A percentile compares a stretch with the other conserved stretches of the same genome.
Conservation (phyloP, 1,139 yeast genomes). For the Yamadazyma spencermartinsiae region DNA sequence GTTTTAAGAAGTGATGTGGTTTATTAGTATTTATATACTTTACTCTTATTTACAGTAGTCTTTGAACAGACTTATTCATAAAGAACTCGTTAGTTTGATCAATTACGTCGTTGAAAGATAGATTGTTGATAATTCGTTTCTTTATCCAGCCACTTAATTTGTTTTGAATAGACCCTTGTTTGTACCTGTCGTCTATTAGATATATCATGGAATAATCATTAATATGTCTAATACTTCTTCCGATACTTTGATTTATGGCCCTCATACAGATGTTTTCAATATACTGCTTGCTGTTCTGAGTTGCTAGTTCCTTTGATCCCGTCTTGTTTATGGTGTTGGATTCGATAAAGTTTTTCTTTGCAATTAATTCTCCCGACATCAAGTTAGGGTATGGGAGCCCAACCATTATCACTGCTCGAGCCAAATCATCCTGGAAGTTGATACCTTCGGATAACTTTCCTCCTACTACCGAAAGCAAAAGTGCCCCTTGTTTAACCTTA, state of each 20-base stretch:
- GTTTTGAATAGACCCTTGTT: conserved; percentile 43
- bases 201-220: conserved; percentile 78
- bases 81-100: conserved; percentile 28
- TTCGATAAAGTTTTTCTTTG: conserved; percentile 69
- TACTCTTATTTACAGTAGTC: conserved; percentile 4
- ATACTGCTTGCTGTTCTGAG: conserved; percentile 53
- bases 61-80: conserved; percentile 11
- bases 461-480: conserved; percentile 84
- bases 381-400: conserved; percentile 92
- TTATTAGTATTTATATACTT: conserved; percentile 16
- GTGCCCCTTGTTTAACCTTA: conserved; percentile 49
- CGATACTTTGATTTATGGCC: conserved; percentile 90
- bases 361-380: conserved; percentile 77
- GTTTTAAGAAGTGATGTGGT: conserved; percentile 63
- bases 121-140: conserved; percentile 28
- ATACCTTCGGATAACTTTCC: conserved; percentile 95
- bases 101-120: conserved; percentile 15
- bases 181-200: conserved; percentile 68
- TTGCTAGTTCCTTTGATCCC: conserved; percentile 41
- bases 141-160: conserved; percentile 83
- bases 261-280: conserved; percentile 90
- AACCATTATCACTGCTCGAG: conserved; percentile 83
- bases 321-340: conserved; percentile 39
- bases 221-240: conserved; percentile 85
- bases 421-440: conserved; percentile 82